Evolutionary conservation across 306 rosid species (phyloP).

Genomic region (Cucumis melo): DNA sequence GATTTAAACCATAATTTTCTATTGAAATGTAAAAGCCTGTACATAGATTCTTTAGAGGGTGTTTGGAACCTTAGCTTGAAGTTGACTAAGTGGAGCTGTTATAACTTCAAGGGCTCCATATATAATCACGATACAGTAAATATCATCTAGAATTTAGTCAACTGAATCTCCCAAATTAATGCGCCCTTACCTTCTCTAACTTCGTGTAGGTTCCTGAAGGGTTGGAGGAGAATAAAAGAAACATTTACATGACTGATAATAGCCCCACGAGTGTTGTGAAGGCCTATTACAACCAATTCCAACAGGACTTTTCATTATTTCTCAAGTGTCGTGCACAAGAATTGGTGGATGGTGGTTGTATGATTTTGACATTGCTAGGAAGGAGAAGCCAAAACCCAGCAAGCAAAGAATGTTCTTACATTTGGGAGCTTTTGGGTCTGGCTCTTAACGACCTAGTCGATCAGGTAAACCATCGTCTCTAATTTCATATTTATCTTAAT

Average conservation of each 20-base stretch:
- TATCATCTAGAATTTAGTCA: too few species aligned
- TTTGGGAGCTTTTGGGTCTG: constrained; percentile 11
- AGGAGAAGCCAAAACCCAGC: constrained; percentile 3
- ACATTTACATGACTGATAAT: constrained; percentile 8
- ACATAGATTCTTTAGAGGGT: too few species aligned
- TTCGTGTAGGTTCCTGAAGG: constrained; percentile 28
- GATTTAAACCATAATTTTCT: too few species aligned
- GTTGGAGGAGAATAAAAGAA: constrained; percentile 17
- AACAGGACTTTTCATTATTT: constrained; percentile 24
- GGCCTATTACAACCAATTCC: constrained; percentile 21
- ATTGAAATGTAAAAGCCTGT: too few species aligned
- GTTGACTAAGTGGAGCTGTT: too few species aligned
- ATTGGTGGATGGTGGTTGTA: constrained; percentile 18
- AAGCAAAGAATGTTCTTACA: not conserved
- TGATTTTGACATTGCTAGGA: constrained; percentile 29
- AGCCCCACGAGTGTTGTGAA: constrained; percentile 13
- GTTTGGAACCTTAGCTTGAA: too few species aligned
- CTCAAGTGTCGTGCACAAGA: constrained; percentile 26
- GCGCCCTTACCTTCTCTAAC: too few species aligned
- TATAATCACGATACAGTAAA: too few species aligned
- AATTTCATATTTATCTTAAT: too few species aligned
- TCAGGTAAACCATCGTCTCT: not conserved
- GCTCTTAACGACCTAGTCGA: constrained; percentile 15
- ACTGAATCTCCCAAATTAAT: too few species aligned
- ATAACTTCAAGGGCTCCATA: too few species aligned